These are phyloP conservation scores for Musa schizocarpa DNA, from an alignment of 176 grass and related monocot species.

Conservation along the genomic window DNA sequence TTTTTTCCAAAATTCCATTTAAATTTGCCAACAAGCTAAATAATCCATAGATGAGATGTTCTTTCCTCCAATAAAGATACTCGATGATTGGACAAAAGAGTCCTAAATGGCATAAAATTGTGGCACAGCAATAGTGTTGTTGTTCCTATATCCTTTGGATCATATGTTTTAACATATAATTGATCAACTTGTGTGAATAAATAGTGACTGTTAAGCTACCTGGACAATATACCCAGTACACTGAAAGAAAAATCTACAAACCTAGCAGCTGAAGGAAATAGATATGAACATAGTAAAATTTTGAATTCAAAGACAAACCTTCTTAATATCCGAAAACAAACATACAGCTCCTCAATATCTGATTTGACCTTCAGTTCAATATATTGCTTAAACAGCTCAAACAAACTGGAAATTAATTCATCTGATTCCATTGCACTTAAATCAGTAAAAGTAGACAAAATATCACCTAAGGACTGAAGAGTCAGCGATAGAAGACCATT, in stretches of 20 bases:
- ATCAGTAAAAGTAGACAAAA: background rate
- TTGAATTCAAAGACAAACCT: background rate
- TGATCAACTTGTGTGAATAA: no score
- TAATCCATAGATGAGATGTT: background rate
- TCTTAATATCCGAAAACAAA: conserved; percentile 9
- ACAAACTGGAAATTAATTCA: background rate
- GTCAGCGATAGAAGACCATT: conserved; percentile 2
- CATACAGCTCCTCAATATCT: conserved; percentile 4
- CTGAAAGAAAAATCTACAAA: no score
- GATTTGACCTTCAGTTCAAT: conserved; percentile 13
- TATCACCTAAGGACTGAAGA: background rate
- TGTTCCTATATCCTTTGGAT: no score
- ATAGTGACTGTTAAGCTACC: no score
- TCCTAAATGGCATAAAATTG: background rate
- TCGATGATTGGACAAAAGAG: background rate
- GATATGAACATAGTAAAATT: no score
- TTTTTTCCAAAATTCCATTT: background rate
- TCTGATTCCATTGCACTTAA: background rate
- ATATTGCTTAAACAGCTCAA: conserved; percentile 15
- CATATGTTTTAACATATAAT: no score
- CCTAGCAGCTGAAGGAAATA: no score
- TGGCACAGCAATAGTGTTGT: no score
- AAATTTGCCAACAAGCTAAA: background rate
- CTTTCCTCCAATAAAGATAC: background rate
- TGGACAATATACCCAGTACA: no score